A percentile compares a stretch with the other conserved stretches of the same genome.
These are phyloP conservation scores for Phytophthora megakarya DNA, from an alignment of 352 stramenopile species.

Conservation along the genomic window DNA sequence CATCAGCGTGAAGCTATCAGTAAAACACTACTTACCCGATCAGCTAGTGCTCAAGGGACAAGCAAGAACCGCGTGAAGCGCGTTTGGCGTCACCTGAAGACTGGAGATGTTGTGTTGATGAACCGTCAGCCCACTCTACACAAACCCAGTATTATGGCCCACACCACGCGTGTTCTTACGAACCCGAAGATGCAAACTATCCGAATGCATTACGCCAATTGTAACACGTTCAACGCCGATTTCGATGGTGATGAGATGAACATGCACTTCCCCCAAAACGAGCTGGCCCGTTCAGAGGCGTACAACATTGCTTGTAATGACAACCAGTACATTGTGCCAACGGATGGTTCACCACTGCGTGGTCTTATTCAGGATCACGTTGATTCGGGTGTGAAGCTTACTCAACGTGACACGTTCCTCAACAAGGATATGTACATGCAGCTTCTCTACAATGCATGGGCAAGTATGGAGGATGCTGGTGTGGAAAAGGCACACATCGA, in stretches of 20 bases:
- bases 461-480: slow-evolving; percentile 94
- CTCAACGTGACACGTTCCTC: slow-evolving; percentile 97
- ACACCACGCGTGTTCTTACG: slow-evolving; percentile 96
- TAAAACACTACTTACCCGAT: slow-evolving; percentile 93
- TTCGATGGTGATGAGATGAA: slow-evolving; percentile 99
- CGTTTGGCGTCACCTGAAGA: slow-evolving; percentile 97
- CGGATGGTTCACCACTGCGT: slow-evolving; percentile 97
- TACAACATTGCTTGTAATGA: slow-evolving; percentile 98
- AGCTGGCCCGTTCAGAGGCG: slow-evolving; percentile 96
- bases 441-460: slow-evolving; percentile 95
- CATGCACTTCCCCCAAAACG: slow-evolving; percentile 99
- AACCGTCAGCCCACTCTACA: slow-evolving; percentile 99
- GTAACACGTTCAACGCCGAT: slow-evolving; percentile 99
- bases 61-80: slow-evolving; percentile 93
- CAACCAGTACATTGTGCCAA: slow-evolving; percentile 98
- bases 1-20: slow-evolving; percentile 96
- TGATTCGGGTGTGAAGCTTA: slow-evolving; percentile 98
- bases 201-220: slow-evolving; percentile 99
- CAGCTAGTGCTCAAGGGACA: slow-evolving; percentile 72
- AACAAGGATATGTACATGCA: slow-evolving; percentile 99
- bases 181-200: slow-evolving; percentile 99
- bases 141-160: slow-evolving; percentile 99
- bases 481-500: slow-evolving; percentile 92
- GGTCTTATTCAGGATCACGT: slow-evolving; percentile 99
- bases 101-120: slow-evolving; percentile 99